phyloP scores from a whole-genome alignment of 2,329 filamentous ascomycete genomes.

The Alternaria dauci region DNA sequence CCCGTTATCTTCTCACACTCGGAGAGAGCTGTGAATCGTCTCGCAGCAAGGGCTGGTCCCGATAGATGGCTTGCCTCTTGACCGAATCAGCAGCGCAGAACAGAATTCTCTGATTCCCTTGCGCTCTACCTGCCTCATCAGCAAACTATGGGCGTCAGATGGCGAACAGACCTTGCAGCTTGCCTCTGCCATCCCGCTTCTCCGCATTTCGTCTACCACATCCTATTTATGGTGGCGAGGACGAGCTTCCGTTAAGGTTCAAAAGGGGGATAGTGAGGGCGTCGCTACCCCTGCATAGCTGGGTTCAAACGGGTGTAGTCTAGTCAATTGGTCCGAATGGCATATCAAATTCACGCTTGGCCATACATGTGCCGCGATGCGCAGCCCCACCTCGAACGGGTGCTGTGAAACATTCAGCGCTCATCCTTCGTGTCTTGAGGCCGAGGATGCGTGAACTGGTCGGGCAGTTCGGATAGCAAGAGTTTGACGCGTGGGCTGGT shows the following conservation, averaged over 20 bases:
- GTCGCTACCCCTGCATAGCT: constrained; percentile 41
- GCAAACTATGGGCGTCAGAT: constrained; percentile 5
- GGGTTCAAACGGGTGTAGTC: constrained; percentile 23
- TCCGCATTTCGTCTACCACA: constrained; percentile 47
- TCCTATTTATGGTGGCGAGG: constrained; percentile 48
- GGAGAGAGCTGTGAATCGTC: neutral
- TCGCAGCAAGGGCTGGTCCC: neutral
- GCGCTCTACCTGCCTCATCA: neutral
- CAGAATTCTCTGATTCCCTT: neutral
- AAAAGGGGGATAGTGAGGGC: constrained; percentile 31
- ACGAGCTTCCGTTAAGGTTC: constrained; percentile 30
- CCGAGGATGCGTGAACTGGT: constrained; percentile 9
- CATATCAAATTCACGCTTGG: constrained; percentile 38
- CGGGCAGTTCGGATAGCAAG: constrained; percentile 11
- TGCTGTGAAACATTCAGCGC: constrained; percentile 39
- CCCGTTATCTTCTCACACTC: constrained; percentile 16
- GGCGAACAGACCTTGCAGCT: constrained; percentile 11
- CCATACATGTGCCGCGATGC: constrained; percentile 18
- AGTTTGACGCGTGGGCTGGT: neutral
- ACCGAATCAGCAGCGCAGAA: neutral
- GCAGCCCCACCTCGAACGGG: constrained; percentile 33
- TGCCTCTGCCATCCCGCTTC: constrained; percentile 38
- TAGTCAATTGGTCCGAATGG: constrained; percentile 35
- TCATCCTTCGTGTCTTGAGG: constrained; percentile 36
- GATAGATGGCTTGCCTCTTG: constrained; percentile 1